Conservation (phyloP, 1,284 basidiomycete species). For the Uromyces viciae-fabae region DNA sequence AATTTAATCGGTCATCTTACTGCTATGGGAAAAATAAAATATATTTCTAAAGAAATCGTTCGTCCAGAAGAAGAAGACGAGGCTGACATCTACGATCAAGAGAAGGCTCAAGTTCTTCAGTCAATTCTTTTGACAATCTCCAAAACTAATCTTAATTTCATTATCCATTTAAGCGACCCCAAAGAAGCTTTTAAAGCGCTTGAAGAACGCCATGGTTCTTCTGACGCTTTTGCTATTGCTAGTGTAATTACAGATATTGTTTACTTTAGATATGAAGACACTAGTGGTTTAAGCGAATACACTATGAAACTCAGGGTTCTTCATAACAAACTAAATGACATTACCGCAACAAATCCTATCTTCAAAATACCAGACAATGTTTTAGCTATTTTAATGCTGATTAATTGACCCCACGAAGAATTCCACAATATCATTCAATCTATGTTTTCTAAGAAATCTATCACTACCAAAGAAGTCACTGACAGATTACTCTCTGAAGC, state of each 20-base stretch:
- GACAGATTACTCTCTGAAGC: neutral
- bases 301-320: neutral
- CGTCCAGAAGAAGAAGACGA: neutral
- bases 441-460: neutral
- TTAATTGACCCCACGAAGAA: neutral
- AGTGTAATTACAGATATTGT: neutral
- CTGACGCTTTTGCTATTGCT: neutral
- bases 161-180: neutral
- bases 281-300: neutral
- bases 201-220: neutral
- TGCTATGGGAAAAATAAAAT: no score
- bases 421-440: neutral
- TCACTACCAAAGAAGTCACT: neutral
- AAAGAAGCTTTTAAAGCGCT: neutral
- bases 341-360: neutral
- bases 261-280: neutral
- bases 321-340: slow-evolving; percentile 1
- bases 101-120: neutral
- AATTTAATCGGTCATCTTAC: no score
- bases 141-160: neutral
- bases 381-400: neutral
- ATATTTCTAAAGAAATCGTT: neutral
- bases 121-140: neutral
- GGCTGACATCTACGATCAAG: neutral
- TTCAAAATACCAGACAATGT: neutral